Evolutionary conservation across 345 rosid species (phyloP).

Genomic region (Adansonia digitata): DNA sequence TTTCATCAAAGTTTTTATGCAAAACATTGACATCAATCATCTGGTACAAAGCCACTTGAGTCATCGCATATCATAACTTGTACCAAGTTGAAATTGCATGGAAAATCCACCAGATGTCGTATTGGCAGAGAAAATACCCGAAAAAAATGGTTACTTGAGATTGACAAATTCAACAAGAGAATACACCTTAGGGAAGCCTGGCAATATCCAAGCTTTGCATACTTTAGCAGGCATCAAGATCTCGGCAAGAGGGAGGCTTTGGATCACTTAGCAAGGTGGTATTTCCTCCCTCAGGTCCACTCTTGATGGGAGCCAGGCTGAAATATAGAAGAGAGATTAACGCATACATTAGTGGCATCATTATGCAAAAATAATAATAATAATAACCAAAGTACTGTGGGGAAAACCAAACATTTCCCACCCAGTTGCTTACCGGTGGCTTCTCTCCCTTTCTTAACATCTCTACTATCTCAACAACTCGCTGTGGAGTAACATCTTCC

Average conservation of each 20-base stretch:
- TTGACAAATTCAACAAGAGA: conserved; percentile 19
- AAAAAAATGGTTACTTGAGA: conserved; percentile 8
- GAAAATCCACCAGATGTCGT: conserved; percentile 22
- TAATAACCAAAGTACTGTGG: background rate
- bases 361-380: background rate
- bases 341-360: background rate
- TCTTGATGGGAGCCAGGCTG: conserved; percentile 88
- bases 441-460: conserved; percentile 84
- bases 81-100: conserved; percentile 15
- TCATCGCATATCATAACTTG: conserved; percentile 17
- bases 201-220: conserved; percentile 32
- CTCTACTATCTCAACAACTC: conserved; percentile 89
- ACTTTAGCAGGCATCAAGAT: conserved; percentile 81
- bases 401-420: background rate
- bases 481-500: conserved; percentile 92
- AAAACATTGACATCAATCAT: conserved; percentile 4
- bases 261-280: conserved; percentile 76
- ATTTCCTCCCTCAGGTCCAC: conserved; percentile 87
- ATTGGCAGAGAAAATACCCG: conserved; percentile 22
- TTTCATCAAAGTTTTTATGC: background rate
- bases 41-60: background rate
- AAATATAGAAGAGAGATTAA: conserved; percentile 6
- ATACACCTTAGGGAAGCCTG: conserved; percentile 13
- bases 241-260: conserved; percentile 83
- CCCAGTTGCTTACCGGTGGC: conserved; percentile 55